Percentiles rank a stretch among this genome's conserved stretches.
These are phyloP conservation scores for Ascosphaera aggregata DNA, from an alignment of 2,329 filamentous ascomycete genomes.

Conservation along the genomic window DNA sequence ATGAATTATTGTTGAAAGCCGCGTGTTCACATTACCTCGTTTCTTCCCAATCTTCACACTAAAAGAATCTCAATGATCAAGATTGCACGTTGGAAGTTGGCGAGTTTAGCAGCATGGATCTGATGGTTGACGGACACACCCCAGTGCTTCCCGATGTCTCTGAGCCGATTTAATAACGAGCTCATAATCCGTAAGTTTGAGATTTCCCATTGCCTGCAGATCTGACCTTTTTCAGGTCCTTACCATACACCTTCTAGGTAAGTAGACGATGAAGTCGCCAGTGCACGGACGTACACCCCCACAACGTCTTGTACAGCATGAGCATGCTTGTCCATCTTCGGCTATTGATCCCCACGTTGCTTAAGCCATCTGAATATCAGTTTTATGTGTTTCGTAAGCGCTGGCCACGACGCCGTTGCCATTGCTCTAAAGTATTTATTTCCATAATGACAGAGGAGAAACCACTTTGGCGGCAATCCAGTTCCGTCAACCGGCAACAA, in stretches of 20 bases:
- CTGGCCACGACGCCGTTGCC: too few relatives aligned
- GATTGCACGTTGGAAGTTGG: slow-evolving; percentile 8
- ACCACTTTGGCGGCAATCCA: too few relatives aligned
- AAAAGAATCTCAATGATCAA: slow-evolving; percentile 8
- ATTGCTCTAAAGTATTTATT: too few relatives aligned
- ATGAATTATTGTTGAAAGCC: not conserved
- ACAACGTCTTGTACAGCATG: too few relatives aligned
- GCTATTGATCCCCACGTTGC: too few relatives aligned
- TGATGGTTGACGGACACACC: slow-evolving; percentile 11
- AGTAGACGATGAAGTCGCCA: too few relatives aligned
- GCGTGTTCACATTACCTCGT: slow-evolving; percentile 4
- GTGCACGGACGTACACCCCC: too few relatives aligned
- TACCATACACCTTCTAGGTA: slow-evolving; percentile 5
- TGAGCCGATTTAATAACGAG: slow-evolving; percentile 15
- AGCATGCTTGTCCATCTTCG: too few relatives aligned
- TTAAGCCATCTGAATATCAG: too few relatives aligned
- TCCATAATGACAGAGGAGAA: too few relatives aligned
- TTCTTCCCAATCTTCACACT: slow-evolving; percentile 8
- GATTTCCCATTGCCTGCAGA: slow-evolving; percentile 14
- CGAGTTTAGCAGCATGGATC: slow-evolving; percentile 6
- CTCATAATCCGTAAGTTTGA: slow-evolving; percentile 16
- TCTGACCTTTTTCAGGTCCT: slow-evolving; percentile 7
- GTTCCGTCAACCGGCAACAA: too few relatives aligned
- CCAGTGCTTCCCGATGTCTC: slow-evolving; percentile 11
- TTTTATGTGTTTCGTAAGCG: too few relatives aligned